Base-by-base conservation (phyloP, 768 basidiomycete species). In the Amanita rimosa region DNA sequence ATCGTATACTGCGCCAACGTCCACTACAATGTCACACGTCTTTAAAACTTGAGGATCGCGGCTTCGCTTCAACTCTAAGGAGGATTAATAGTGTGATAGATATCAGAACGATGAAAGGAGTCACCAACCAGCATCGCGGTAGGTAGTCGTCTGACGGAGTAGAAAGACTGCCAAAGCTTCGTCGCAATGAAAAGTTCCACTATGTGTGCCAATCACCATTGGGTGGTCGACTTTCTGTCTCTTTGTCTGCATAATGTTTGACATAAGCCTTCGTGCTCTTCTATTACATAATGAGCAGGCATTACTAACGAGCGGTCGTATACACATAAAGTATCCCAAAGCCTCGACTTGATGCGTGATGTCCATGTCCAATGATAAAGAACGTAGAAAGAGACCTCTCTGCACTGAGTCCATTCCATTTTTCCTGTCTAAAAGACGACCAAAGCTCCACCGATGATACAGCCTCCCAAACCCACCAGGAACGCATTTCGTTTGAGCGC, bases 101-200 rank as follows among this genome's bases (percentile, higher is more conserved):
- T 39, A 39, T 45, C 27, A 42, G 14, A 40, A n/a, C 11, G 13
- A 37, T 39, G 24, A 13, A 21, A 21, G 31, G 17, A 42, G 31
- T 27, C 35, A 55, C 69, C 49, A 54, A 87, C 91, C 79, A 58
- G 92, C 83, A 61, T 80, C 74, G 34, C 73, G 76, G 66, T 87
- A 99, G 7, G 75, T 67, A 14, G 75, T 65, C 1, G 92, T 94
- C 56, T 79, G 79, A 43, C 81, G 81, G 26, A 99, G 72, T 54
- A 99, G 74, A 64, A 84, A 93, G 14, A 95, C 87, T 0, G 95
- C 96, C 27, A 98, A 76, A 0, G 93, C 92, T 67, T 99, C 95
- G 58, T 99, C 95, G 64, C 91, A 94, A 58, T 99, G 94, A 62
- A 97, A 97, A 0, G 91, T 91, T 14, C 94, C 94, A 51, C 85